These are phyloP conservation scores for Trichoderma harzianum DNA, from an alignment of 2,329 filamentous ascomycete genomes.

Conservation along the genomic window DNA sequence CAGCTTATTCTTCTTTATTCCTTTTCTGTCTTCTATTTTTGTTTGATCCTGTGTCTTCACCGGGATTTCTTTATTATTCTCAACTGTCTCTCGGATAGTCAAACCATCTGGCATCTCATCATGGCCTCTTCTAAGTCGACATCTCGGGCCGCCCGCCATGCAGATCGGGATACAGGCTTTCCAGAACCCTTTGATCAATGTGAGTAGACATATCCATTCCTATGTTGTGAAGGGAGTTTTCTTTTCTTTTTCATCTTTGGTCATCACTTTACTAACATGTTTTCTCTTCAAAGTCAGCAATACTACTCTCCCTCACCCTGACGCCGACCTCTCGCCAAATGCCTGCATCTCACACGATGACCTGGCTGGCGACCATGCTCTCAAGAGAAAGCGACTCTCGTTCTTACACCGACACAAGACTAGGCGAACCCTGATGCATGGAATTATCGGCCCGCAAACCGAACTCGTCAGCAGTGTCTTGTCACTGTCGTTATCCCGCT, in stretches of 20 bases:
- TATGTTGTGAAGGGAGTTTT: not conserved
- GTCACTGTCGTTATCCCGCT: slow-evolving; percentile 32
- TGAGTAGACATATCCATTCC: slow-evolving; percentile 30
- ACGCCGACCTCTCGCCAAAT: slow-evolving; percentile 55
- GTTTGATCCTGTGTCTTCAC: not conserved
- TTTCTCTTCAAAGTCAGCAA: slow-evolving; percentile 43
- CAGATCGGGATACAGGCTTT: slow-evolving; percentile 47
- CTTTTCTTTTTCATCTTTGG: not conserved
- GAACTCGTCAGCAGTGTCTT: slow-evolving; percentile 33
- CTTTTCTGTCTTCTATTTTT: not conserved
- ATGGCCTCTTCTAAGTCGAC: slow-evolving; percentile 8
- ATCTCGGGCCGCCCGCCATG: slow-evolving; percentile 20
- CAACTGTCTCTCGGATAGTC: not conserved
- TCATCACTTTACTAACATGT: not conserved
- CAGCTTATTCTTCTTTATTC: not conserved
- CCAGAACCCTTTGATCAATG: slow-evolving; percentile 48
- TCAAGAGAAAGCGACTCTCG: slow-evolving; percentile 44
- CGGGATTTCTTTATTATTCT: not conserved
- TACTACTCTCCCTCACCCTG: slow-evolving; percentile 60
- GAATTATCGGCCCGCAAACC: slow-evolving; percentile 39
- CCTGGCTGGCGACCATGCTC: slow-evolving; percentile 41
- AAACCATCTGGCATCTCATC: not conserved
- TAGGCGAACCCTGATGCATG: slow-evolving; percentile 46
- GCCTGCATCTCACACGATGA: slow-evolving; percentile 56
- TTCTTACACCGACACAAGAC: slow-evolving; percentile 47